Conservation (phyloP, 495 filamentous ascomycete genomes). For the Penicillium simplicissimum region DNA sequence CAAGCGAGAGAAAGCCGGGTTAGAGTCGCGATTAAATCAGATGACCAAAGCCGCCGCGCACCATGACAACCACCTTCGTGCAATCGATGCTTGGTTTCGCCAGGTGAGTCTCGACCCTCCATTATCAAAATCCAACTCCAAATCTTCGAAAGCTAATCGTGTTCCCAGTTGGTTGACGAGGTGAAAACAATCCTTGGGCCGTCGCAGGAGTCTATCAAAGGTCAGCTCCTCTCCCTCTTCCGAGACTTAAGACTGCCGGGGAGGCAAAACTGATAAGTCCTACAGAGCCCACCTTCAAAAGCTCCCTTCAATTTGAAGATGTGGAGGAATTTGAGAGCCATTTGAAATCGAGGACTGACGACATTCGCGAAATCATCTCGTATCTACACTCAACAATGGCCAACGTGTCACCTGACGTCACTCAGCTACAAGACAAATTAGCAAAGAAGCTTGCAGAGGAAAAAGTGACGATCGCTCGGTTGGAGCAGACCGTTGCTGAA, state of each 20-base stretch:
- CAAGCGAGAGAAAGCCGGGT: conserved; percentile 78
- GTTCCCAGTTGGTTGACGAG: conserved; percentile 76
- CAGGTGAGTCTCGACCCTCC: conserved; percentile 63
- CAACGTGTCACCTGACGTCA: conserved; percentile 58
- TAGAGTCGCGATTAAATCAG: conserved; percentile 75
- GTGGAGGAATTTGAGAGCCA: conserved; percentile 71
- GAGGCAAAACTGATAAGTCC: conserved; percentile 20
- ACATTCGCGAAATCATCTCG: conserved; percentile 62
- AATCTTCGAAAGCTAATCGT: not conserved
- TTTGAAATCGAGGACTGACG: conserved; percentile 59
- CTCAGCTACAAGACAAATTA: conserved; percentile 71
- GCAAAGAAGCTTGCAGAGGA: conserved; percentile 73
- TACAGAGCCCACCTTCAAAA: conserved; percentile 33
- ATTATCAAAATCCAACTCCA: not conserved
- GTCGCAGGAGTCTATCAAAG: conserved; percentile 53
- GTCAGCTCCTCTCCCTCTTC: conserved; percentile 40
- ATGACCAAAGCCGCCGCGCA: conserved; percentile 70
- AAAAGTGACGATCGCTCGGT: conserved; percentile 73
- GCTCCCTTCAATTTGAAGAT: conserved; percentile 40
- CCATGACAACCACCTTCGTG: conserved; percentile 89
- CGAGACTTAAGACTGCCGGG: not conserved
- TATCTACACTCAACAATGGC: conserved; percentile 52
- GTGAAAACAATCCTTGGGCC: conserved; percentile 66
- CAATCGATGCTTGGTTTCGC: conserved; percentile 87
- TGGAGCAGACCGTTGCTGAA: conserved; percentile 74